Evolutionary conservation across 352 stramenopile genomes (phyloP).

Genomic region (Pythium plurisporium): DNA sequence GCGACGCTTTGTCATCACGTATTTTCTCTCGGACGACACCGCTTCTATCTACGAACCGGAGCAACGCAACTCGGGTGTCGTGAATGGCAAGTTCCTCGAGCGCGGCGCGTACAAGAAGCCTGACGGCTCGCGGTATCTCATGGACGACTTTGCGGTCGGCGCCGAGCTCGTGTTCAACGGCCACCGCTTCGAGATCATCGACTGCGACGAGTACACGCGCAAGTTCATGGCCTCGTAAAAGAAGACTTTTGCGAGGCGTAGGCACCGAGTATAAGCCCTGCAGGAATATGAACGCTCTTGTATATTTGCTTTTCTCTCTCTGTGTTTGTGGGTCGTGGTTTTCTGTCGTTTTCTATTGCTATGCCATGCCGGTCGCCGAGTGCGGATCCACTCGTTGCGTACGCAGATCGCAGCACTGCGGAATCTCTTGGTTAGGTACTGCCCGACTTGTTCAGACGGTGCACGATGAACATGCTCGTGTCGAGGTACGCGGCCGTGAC

Average conservation of each 20-base stretch:
- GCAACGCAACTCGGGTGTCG: slow-evolving; percentile 70
- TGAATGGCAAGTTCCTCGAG: slow-evolving; percentile 86
- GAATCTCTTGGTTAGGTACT: slow-evolving; percentile 5
- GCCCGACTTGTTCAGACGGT: slow-evolving; percentile 75
- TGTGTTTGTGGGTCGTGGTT: neutral
- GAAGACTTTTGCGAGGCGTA: too few relatives aligned
- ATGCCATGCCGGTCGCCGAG: neutral
- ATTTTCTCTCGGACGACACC: slow-evolving; percentile 81
- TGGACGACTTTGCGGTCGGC: slow-evolving; percentile 59
- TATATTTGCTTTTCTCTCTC: neutral
- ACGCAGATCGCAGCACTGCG: neutral
- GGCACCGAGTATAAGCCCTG: too few relatives aligned
- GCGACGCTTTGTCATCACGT: slow-evolving; percentile 78
- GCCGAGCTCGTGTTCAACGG: slow-evolving; percentile 57
- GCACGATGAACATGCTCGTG: slow-evolving; percentile 82
- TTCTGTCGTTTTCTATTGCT: neutral
- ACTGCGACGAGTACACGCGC: slow-evolving; percentile 80
- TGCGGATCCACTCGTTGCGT: too few relatives aligned
- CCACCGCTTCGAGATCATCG: slow-evolving; percentile 71
- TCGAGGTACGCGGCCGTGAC: slow-evolving; percentile 84
- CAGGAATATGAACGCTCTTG: too few relatives aligned
- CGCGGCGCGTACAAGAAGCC: slow-evolving; percentile 63
- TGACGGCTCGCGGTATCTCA: slow-evolving; percentile 48
- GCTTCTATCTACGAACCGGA: slow-evolving; percentile 73
- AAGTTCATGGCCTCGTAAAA: slow-evolving; percentile 67